Evolutionary conservation across 495 filamentous ascomycete species (phyloP).

Genomic region (Tuber indicum): DNA sequence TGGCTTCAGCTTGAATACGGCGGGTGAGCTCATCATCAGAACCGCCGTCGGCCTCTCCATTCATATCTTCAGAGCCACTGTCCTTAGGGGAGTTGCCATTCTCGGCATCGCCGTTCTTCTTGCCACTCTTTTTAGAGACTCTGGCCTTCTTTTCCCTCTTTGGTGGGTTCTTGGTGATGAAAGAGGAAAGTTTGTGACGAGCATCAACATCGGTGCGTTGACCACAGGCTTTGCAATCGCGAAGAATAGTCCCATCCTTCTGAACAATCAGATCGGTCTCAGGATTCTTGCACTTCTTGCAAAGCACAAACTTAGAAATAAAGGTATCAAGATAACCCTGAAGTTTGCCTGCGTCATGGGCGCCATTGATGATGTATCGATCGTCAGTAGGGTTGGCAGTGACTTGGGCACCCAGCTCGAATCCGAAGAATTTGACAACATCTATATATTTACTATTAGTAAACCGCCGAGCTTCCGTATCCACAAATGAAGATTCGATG

Average conservation of each 20-base stretch:
- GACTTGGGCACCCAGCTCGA: constrained; percentile 96
- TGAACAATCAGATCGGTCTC: constrained; percentile 84
- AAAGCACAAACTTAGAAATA: constrained; percentile 96
- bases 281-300: constrained; percentile 99
- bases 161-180: constrained; percentile 91
- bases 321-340: constrained; percentile 98
- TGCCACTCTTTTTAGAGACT: constrained; percentile 73
- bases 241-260: constrained; percentile 80
- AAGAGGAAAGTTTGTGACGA: constrained; percentile 91
- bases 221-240: constrained; percentile 98
- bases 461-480: not conserved
- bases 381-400: constrained; percentile 95
- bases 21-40: constrained; percentile 92
- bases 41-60: constrained; percentile 64
- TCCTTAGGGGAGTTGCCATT: constrained; percentile 59
- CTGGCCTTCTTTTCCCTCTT: constrained; percentile 96
- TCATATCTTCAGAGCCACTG: constrained; percentile 67
- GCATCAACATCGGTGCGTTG: constrained; percentile 83
- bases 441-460: constrained; percentile 46
- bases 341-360: constrained; percentile 89
- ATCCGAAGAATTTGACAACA: constrained; percentile 99
- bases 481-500: not conserved
- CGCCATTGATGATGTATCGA: constrained; percentile 99
- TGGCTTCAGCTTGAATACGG: constrained; percentile 75
- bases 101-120: constrained; percentile 54